phyloP scores from a whole-genome alignment of 441 rosid genomes.

The Breynia disticha region DNA sequence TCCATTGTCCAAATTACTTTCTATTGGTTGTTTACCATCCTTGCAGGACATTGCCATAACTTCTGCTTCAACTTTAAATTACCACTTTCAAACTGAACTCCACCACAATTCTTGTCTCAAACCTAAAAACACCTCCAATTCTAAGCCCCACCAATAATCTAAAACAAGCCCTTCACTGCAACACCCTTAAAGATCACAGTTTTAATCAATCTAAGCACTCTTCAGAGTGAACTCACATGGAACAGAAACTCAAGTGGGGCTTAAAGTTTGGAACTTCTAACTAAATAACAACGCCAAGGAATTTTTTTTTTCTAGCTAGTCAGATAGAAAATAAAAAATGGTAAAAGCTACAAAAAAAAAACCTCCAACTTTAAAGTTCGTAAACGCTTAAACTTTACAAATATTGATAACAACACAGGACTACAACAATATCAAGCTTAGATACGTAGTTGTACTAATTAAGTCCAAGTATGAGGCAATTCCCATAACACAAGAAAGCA shows the following conservation, averaged over 20 bases:
- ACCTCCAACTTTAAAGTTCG: not conserved
- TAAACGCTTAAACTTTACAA: slow-evolving; percentile 13
- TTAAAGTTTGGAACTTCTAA: no score
- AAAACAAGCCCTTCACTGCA: slow-evolving; percentile 9
- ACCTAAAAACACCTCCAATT: not conserved
- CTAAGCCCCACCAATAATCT: slow-evolving; percentile 1
- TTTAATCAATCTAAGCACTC: no score
- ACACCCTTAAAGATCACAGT: no score
- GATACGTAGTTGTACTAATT: slow-evolving; percentile 28
- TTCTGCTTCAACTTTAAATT: slow-evolving; percentile 8
- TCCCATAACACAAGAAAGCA: slow-evolving; percentile 52
- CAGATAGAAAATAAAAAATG: no score
- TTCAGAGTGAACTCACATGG: no score
- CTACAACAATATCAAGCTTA: slow-evolving; percentile 31
- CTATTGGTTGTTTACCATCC: slow-evolving; percentile 50
- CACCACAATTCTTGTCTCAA: slow-evolving; percentile 8
- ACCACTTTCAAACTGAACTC: slow-evolving; percentile 1
- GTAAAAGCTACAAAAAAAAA: slow-evolving; percentile 4
- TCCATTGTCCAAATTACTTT: slow-evolving; percentile 66
- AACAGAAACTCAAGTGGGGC: no score
- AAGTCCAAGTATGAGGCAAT: slow-evolving; percentile 29
- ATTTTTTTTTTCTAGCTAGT: no score
- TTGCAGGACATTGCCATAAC: slow-evolving; percentile 91
- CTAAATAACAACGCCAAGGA: no score
- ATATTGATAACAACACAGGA: slow-evolving; percentile 28